Evolutionary conservation across 805 yeast species (phyloP).

Genomic region (Scheffersomyces amazonensis): DNA sequence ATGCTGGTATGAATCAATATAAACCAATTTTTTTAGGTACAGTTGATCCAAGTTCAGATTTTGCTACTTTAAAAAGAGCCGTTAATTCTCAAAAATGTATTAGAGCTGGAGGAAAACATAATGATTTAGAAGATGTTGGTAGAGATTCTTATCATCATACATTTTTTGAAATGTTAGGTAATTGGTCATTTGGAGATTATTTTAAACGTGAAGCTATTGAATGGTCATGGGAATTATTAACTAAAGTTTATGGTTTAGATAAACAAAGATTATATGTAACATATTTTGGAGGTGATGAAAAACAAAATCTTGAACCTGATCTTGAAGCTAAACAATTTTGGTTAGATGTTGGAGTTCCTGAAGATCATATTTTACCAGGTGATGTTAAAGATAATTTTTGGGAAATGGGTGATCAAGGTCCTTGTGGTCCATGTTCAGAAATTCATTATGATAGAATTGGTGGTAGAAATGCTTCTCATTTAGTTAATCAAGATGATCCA

Average conservation of each 20-base stretch:
- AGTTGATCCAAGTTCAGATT: conserved; percentile 90
- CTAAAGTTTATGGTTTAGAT: conserved; percentile 78
- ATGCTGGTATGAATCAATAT: conserved; percentile 99
- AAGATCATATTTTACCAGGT: conserved; percentile 92
- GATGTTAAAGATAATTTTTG: conserved; percentile 90
- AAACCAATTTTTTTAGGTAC: conserved; percentile 97
- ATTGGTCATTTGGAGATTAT: conserved; percentile 99
- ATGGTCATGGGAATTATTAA: conserved; percentile 89
- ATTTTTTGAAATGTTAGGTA: conserved; percentile 98
- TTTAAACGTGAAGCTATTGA: conserved; percentile 91
- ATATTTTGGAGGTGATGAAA: conserved; percentile 91
- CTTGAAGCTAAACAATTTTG: conserved; percentile 87
- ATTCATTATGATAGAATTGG: conserved; percentile 98
- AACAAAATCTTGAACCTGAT: conserved; percentile 85
- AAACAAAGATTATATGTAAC: conserved; percentile 86
- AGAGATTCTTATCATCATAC: conserved; percentile 98
- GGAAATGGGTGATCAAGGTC: conserved; percentile 99
- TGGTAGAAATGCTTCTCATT: conserved; percentile 88
- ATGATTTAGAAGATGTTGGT: conserved; percentile 97
- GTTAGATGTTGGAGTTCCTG: conserved; percentile 84
- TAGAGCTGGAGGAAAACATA: conserved; percentile 99
- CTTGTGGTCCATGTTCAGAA: conserved; percentile 99
- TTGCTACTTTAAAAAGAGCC: conserved; percentile 81
- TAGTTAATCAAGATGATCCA: conserved; percentile 97
- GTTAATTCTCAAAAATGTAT: conserved; percentile 97